Conservation (phyloP, 2,329 filamentous ascomycete species). For the Saccharata proteae region DNA sequence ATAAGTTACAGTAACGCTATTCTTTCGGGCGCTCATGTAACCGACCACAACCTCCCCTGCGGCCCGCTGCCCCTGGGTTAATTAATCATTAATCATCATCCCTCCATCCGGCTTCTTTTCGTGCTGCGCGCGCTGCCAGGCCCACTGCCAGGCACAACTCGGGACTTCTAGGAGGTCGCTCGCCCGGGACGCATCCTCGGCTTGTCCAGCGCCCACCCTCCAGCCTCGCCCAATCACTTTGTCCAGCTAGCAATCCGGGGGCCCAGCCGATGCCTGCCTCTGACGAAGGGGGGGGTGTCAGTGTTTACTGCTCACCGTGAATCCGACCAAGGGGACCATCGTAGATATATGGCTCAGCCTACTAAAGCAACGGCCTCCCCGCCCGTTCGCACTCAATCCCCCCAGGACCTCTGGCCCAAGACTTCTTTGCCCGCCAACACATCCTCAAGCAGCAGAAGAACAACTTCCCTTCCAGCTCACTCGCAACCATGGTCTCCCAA, state of each 20-base stretch:
- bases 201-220: constrained; percentile 6
- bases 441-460: constrained; percentile 44
- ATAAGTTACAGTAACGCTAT: too few species aligned
- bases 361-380: constrained; percentile 27
- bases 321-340: constrained; percentile 8
- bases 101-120: too few species aligned
- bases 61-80: too few species aligned
- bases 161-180: constrained; percentile 4
- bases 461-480: constrained; percentile 47
- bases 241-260: background rate
- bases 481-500: constrained; percentile 25
- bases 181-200: background rate
- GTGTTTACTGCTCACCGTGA: background rate
- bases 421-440: constrained; percentile 47
- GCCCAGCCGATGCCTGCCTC: background rate
- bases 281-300: background rate
- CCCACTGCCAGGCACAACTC: too few species aligned
- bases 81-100: too few species aligned
- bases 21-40: too few species aligned
- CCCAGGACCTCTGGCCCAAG: constrained; percentile 38
- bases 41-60: too few species aligned
- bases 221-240: constrained; percentile 1
- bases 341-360: constrained; percentile 22
- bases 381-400: constrained; percentile 23
- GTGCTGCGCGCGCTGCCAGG: too few species aligned